Conservation (phyloP, 306 rosid genomes). For the Medicago truncatula region MtrunA17r5.0-ANR NC_053045.1:33709001-33709500, state of each 20-base stretch:
- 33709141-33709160: conserved; percentile 94
- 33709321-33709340: conserved; percentile 48
- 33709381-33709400: background rate
- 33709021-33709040: conserved; percentile 21
- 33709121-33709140: conserved; percentile 85
- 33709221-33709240: conserved; percentile 62
- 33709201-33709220: conserved; percentile 72
- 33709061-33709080: conserved; percentile 51
- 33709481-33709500: conserved; percentile 61
- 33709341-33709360: conserved; percentile 36
- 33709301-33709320: conserved; percentile 46
- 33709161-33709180: conserved; percentile 64
- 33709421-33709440: background rate
- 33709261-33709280: conserved; percentile 45
- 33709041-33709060: background rate
- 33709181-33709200: conserved; percentile 56
- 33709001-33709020: conserved; percentile 5
- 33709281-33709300: conserved; percentile 40
- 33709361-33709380: conserved; percentile 54
- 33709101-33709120: conserved; percentile 77
- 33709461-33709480: conserved; percentile 45
- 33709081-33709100: conserved; percentile 99
- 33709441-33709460: background rate
- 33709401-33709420: background rate
- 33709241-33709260: conserved; percentile 35